These are phyloP conservation scores for Zygoascus sp. DNA, from an alignment of 1,139 yeast species.

Conservation along the genomic window DNA sequence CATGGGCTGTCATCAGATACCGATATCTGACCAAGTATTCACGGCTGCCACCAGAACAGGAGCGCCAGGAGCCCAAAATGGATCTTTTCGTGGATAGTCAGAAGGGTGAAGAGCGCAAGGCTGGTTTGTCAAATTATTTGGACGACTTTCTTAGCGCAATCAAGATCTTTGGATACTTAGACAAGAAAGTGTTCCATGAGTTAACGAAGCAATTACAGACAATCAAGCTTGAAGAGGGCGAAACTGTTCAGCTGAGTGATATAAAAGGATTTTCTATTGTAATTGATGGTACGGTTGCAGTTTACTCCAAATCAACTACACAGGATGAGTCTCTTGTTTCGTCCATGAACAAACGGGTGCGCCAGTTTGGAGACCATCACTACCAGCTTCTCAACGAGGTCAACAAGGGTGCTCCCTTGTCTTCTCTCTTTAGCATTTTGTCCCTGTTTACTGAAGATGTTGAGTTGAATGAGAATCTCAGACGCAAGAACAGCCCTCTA, in stretches of 20 bases:
- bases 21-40: conserved; percentile 50
- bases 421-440: conserved; percentile 75
- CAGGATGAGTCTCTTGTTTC: conserved; percentile 42
- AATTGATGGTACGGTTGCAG: conserved; percentile 87
- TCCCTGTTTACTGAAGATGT: conserved; percentile 56
- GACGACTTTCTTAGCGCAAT: conserved; percentile 90
- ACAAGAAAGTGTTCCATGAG: conserved; percentile 86
- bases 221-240: conserved; percentile 73
- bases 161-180: conserved; percentile 90
- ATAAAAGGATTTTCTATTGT: conserved; percentile 83
- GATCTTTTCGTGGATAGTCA: conserved; percentile 41
- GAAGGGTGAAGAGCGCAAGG: conserved; percentile 37
- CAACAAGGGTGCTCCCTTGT: conserved; percentile 76
- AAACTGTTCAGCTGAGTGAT: conserved; percentile 66
- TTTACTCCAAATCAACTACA: conserved; percentile 53
- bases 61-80: conserved; percentile 42
- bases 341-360: background rate
- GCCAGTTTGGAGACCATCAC: conserved; percentile 34
- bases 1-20: conserved; percentile 45
- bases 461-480: conserved; percentile 20
- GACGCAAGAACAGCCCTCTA: conserved; percentile 12
- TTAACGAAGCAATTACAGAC: conserved; percentile 90
- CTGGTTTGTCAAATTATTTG: conserved; percentile 53
- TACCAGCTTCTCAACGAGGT: conserved; percentile 81
- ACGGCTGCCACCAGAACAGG: conserved; percentile 46